Evolutionary conservation across 116 monocot genomes (phyloP).

Genomic region (Papilionanthe hybrid): DNA sequence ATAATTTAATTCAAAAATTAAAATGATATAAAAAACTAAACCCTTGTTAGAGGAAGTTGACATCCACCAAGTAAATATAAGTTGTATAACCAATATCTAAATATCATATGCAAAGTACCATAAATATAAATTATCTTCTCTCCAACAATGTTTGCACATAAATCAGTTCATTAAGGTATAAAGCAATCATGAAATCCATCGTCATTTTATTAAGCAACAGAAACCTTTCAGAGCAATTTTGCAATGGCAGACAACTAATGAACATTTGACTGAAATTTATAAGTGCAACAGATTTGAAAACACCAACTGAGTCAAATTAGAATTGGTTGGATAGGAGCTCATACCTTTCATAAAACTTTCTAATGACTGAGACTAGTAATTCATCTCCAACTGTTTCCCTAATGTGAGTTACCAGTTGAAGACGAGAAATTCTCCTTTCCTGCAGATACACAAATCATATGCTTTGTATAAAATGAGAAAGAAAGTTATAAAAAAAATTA

Average conservation of each 20-base stretch:
- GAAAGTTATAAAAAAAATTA: not conserved
- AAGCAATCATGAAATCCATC: too few relatives aligned
- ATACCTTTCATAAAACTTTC: constrained; percentile 21
- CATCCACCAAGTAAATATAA: too few relatives aligned
- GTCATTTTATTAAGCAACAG: too few relatives aligned
- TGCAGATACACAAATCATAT: constrained; percentile 15
- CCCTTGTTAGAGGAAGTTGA: too few relatives aligned
- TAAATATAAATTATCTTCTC: too few relatives aligned
- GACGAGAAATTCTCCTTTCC: constrained; percentile 42
- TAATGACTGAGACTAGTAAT: constrained; percentile 10
- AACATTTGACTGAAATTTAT: not conserved
- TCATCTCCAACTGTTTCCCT: constrained; percentile 22
- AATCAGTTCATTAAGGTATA: too few relatives aligned
- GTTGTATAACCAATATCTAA: too few relatives aligned
- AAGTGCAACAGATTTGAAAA: not conserved
- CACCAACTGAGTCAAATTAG: not conserved
- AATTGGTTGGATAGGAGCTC: not conserved
- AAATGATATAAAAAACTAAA: too few relatives aligned
- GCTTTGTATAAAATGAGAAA: not conserved
- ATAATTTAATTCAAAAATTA: too few relatives aligned
- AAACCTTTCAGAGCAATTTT: not conserved
- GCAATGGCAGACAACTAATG: not conserved
- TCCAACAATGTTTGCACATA: too few relatives aligned
- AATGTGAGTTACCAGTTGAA: constrained; percentile 14
- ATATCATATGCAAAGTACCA: too few relatives aligned